A percentile compares a stretch with the other conserved stretches of the same genome.
Conservation (phyloP, 73 alveolate genomes). For the Paramecium primaurelia region DNA sequence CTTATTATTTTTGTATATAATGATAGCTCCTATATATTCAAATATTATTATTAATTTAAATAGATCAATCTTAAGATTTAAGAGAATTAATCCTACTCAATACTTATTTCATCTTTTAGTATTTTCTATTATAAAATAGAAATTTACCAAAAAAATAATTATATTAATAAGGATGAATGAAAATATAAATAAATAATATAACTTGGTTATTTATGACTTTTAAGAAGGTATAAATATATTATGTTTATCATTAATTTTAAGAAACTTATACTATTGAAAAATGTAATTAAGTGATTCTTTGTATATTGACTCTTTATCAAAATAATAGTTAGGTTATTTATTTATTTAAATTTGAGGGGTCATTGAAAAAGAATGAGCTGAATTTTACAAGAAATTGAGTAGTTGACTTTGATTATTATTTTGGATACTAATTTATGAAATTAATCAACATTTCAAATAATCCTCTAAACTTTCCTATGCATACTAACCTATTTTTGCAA, state of each 20-base stretch:
- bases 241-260: no score
- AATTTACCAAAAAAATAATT: no score
- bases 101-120: not conserved
- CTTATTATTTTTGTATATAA: not conserved
- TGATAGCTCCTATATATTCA: not conserved
- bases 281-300: not conserved
- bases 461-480: not conserved
- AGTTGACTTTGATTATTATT: not conserved
- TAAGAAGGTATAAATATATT: no score
- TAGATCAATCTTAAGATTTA: no score
- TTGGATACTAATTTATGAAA: not conserved
- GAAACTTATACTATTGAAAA: not conserved
- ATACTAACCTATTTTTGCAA: not conserved
- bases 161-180: no score
- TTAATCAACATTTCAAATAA: not conserved
- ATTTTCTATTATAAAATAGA: no score
- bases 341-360: not conserved
- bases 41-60: not conserved
- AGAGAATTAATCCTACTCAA: no score
- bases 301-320: not conserved
- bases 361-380: not conserved
- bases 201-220: not conserved
- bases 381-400: not conserved
- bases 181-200: no score
- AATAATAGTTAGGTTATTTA: not conserved